Evolutionary conservation across 345 rosid genomes (phyloP).

Genomic region (Eucalyptus curtisii): DNA sequence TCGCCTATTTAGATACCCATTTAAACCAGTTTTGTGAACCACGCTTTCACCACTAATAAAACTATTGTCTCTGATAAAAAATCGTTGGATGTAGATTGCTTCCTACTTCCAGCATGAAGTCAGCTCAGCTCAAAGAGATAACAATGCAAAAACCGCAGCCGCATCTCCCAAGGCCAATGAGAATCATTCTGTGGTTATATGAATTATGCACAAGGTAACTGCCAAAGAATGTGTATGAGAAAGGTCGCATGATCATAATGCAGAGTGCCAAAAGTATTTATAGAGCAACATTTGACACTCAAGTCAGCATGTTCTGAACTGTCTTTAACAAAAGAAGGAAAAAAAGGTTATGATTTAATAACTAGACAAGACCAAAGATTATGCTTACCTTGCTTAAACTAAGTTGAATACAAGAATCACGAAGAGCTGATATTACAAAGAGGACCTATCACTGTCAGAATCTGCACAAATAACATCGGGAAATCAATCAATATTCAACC

Average conservation of each 20-base stretch:
- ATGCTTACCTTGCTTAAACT: background rate
- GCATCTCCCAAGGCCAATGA: background rate
- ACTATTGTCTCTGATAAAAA: background rate
- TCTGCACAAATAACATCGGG: conserved; percentile 12
- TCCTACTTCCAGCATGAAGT: background rate
- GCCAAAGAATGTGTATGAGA: background rate
- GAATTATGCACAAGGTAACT: background rate
- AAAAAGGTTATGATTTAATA: background rate
- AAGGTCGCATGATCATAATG: background rate
- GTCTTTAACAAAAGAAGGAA: background rate
- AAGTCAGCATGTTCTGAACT: background rate
- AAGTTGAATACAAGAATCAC: background rate
- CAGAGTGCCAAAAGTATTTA: background rate
- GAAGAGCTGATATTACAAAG: conserved; percentile 17
- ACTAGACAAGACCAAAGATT: background rate
- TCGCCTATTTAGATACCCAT: background rate
- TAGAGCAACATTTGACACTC: background rate
- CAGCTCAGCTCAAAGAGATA: background rate
- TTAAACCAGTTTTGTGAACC: background rate
- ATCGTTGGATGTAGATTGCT: background rate
- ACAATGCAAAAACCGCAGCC: background rate
- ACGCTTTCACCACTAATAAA: background rate
- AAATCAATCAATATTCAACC: background rate
- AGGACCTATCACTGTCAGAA: conserved; percentile 25
- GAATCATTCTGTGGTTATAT: background rate